Conservation (phyloP, 805 yeast genomes). For the Starmerella vaccinii region DNA sequence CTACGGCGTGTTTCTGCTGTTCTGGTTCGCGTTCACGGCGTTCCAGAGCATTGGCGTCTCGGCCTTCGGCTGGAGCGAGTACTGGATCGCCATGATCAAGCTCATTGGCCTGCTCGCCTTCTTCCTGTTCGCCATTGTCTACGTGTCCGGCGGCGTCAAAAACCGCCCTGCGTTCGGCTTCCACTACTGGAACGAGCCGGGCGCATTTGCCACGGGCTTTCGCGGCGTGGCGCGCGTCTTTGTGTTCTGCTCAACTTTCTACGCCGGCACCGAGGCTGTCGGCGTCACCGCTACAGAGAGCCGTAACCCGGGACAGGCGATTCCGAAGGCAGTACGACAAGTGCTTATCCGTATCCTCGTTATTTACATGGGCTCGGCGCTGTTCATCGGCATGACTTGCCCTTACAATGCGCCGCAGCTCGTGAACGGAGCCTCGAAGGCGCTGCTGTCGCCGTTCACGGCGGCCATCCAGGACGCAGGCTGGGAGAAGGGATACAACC, state of each 20-base stretch:
- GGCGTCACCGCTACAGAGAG: constrained; percentile 60
- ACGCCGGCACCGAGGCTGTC: constrained; percentile 49
- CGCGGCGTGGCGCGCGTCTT: constrained; percentile 40
- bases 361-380: constrained; percentile 48
- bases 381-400: constrained; percentile 51
- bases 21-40: constrained; percentile 42
- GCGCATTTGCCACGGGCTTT: constrained; percentile 37
- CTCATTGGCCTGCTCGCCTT: constrained; percentile 47
- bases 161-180: constrained; percentile 48
- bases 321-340: constrained; percentile 52
- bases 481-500: constrained; percentile 43
- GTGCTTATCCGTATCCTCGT: constrained; percentile 46
- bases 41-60: constrained; percentile 43
- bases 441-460: constrained; percentile 42
- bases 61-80: constrained; percentile 55
- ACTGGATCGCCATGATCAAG: constrained; percentile 48
- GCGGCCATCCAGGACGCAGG: constrained; percentile 43
- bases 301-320: constrained; percentile 48
- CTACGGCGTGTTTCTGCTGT: constrained; percentile 40
- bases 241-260: constrained; percentile 51
- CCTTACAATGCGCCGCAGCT: constrained; percentile 45
- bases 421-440: constrained; percentile 35
- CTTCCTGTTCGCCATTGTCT: constrained; percentile 46
- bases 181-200: constrained; percentile 49
- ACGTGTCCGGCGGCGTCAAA: constrained; percentile 46